phyloP scores from a whole-genome alignment of 2,329 filamentous ascomycete species.

The Penicillium sp. region DNA sequence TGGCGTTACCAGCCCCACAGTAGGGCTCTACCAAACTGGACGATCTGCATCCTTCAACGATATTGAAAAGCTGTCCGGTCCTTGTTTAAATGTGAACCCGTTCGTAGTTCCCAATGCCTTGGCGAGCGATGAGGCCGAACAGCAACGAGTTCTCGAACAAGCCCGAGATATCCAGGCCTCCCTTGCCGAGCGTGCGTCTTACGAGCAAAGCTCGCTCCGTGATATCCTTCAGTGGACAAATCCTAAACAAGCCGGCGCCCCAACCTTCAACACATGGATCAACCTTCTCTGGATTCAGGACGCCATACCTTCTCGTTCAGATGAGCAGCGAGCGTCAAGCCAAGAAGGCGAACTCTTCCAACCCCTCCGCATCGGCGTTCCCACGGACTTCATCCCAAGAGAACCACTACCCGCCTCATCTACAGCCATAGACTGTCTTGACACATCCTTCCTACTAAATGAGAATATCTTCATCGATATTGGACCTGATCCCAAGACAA shows the following conservation, averaged over 20 bases:
- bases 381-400: constrained; percentile 32
- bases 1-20: constrained; percentile 25
- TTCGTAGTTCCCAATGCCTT: constrained; percentile 26
- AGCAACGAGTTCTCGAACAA: constrained; percentile 13
- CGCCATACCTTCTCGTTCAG: constrained; percentile 10
- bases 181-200: constrained; percentile 33
- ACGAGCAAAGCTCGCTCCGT: constrained; percentile 35
- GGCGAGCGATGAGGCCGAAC: not conserved
- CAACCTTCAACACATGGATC: constrained; percentile 38
- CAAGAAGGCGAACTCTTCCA: constrained; percentile 19
- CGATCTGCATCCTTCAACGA: constrained; percentile 33
- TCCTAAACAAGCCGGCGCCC: constrained; percentile 7
- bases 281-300: constrained; percentile 39
- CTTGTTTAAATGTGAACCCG: constrained; percentile 40
- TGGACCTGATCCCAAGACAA: constrained; percentile 29
- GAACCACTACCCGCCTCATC: constrained; percentile 15
- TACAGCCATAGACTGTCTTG: constrained; percentile 29
- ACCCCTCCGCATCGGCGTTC: constrained; percentile 31
- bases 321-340: not conserved
- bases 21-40: constrained; percentile 41
- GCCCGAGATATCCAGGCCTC: constrained; percentile 27
- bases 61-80: constrained; percentile 33
- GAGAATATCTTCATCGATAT: constrained; percentile 34
- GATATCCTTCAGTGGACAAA: constrained; percentile 31
- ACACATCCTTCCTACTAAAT: constrained; percentile 30